Evolutionary conservation across 1,284 basidiomycete species (phyloP).

Genomic region (Meripilus lineatus): DNA sequence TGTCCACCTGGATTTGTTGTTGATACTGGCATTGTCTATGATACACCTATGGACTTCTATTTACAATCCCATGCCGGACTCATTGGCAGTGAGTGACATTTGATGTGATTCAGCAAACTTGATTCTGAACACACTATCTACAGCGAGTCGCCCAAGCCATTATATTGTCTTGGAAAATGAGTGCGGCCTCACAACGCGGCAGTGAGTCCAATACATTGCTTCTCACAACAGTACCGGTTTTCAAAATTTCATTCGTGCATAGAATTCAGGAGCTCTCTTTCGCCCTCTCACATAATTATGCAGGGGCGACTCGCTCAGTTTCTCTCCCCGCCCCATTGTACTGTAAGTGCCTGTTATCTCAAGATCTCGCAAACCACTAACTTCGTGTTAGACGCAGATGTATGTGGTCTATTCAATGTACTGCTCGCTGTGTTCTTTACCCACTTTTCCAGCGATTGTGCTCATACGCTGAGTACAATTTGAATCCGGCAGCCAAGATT

Average conservation of each 20-base stretch:
- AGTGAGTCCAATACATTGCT: too few species aligned
- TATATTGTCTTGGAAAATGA: conserved; percentile 59
- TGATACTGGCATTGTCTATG: conserved; percentile 38
- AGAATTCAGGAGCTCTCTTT: conserved; percentile 54
- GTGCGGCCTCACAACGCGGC: conserved; percentile 24
- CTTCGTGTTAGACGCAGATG: conserved; percentile 8
- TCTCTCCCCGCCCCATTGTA: conserved; percentile 65
- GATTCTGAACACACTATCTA: too few species aligned
- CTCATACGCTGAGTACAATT: not conserved
- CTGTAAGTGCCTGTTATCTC: conserved; percentile 37
- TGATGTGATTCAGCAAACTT: not conserved
- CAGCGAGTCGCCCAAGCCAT: conserved; percentile 49
- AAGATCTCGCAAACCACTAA: not conserved
- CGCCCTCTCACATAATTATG: conserved; percentile 49
- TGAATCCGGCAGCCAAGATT: too few species aligned
- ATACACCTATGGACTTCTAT: conserved; percentile 48
- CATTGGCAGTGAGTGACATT: conserved; percentile 39
- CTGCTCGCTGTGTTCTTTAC: too few species aligned
- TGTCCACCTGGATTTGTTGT: conserved; percentile 45
- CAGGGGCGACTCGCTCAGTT: conserved; percentile 56
- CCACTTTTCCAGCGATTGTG: not conserved
- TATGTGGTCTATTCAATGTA: not conserved
- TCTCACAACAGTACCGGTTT: too few species aligned
- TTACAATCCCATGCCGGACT: conserved; percentile 51
- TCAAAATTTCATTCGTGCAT: too few species aligned